A percentile compares a stretch with the other conserved stretches of the same genome.
Conservation (phyloP, 768 basidiomycete genomes). For the Scleroderma citrinum region DNA sequence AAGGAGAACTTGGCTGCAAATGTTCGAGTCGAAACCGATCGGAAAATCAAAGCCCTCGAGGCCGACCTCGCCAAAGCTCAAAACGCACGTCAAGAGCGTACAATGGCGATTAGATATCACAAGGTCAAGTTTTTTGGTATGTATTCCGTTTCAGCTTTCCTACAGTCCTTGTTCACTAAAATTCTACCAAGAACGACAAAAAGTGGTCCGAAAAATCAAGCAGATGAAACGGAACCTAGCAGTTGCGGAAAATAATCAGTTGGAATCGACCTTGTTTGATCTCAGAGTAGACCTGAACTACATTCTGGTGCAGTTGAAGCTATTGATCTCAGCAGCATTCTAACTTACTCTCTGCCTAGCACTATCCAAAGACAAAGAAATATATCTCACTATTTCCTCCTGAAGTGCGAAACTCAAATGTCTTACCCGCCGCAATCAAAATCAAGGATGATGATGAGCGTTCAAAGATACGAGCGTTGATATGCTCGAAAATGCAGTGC, state of each 20-base stretch:
- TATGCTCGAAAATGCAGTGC: conserved; percentile 52
- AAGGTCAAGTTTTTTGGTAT: conserved; percentile 92
- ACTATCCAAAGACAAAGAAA: conserved; percentile 80
- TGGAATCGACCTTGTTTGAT: conserved; percentile 47
- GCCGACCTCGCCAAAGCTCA: conserved; percentile 65
- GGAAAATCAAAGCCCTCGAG: conserved; percentile 70
- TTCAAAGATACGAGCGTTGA: conserved; percentile 53
- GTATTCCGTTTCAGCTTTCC: conserved; percentile 10
- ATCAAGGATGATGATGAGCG: conserved; percentile 38
- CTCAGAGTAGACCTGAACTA: conserved; percentile 90
- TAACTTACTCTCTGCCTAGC: conserved; percentile 34
- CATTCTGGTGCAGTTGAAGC: conserved; percentile 52
- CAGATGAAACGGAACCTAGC: conserved; percentile 55
- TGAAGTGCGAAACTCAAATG: conserved; percentile 33
- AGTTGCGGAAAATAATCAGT: conserved; percentile 30
- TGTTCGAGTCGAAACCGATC: conserved; percentile 74
- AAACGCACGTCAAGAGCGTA: conserved; percentile 58
- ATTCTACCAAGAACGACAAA: conserved; percentile 66
- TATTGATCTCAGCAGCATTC: not conserved
- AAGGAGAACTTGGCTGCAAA: conserved; percentile 87
- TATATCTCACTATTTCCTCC: conserved; percentile 90
- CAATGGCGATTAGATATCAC: conserved; percentile 75
- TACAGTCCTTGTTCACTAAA: not conserved
- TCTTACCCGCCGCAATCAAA: conserved; percentile 1
- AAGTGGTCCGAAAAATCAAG: conserved; percentile 70